phyloP scores from a whole-genome alignment of 2,329 filamentous ascomycete genomes.

The Lecanicillium sp. region DNA sequence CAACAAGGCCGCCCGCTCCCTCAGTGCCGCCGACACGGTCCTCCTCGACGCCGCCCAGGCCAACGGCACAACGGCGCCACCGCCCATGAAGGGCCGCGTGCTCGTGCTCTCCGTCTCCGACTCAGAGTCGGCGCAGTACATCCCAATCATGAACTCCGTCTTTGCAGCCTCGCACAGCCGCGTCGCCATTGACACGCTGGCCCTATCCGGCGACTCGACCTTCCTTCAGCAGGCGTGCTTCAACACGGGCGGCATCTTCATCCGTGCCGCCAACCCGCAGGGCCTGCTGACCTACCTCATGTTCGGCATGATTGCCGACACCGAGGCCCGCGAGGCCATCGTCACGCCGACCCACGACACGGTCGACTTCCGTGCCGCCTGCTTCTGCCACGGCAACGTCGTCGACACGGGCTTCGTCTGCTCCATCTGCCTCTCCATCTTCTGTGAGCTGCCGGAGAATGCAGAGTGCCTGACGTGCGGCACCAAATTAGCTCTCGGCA shows the following conservation, averaged over 20 bases:
- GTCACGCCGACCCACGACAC: slow-evolving; percentile 75
- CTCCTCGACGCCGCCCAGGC: slow-evolving; percentile 32
- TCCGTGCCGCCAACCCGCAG: slow-evolving; percentile 49
- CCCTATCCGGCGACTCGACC: slow-evolving; percentile 77
- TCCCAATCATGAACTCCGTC: slow-evolving; percentile 96
- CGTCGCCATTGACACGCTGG: slow-evolving; percentile 88
- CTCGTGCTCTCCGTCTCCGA: slow-evolving; percentile 86
- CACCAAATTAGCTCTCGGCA: slow-evolving; percentile 68
- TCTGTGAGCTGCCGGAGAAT: slow-evolving; percentile 60
- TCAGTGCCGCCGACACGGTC: slow-evolving; percentile 49
- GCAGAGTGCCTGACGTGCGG: slow-evolving; percentile 78
- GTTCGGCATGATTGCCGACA: slow-evolving; percentile 78
- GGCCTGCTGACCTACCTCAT: slow-evolving; percentile 89
- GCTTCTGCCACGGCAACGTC: slow-evolving; percentile 89
- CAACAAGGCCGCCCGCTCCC: slow-evolving; percentile 69
- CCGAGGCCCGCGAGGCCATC: slow-evolving; percentile 52
- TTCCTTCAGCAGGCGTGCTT: slow-evolving; percentile 85
- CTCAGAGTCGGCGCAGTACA: slow-evolving; percentile 82
- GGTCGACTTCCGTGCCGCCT: slow-evolving; percentile 96
- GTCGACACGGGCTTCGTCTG: slow-evolving; percentile 93
- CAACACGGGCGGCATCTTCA: slow-evolving; percentile 54
- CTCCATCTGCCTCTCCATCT: slow-evolving; percentile 92
- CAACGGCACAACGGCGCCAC: slow-evolving; percentile 22
- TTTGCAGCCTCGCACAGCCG: slow-evolving; percentile 86
- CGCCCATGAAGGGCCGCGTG: slow-evolving; percentile 55